Base-by-base conservation (phyloP, 2,329 filamentous ascomycete genomes). In the Beauveria brongniartii region DNA sequence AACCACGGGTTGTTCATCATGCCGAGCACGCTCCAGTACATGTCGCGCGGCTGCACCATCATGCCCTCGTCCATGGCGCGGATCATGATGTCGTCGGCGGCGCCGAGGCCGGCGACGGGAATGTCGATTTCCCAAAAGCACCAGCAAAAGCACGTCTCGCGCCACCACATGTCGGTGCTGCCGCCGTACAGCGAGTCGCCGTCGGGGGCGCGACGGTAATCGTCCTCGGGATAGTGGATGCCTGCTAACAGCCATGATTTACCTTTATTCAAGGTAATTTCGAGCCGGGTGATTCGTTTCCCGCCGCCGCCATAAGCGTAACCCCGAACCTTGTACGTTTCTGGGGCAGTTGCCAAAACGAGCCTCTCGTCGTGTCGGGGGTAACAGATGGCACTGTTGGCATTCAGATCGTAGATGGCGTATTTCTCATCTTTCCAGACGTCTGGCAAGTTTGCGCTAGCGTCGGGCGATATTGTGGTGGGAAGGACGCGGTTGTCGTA, bases 1-100 rank as follows among this genome's bases (percentile, higher is more conserved):
- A 89, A 97, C 92, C 92, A 97, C 0, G 91, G 90, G 67, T 96
- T 96, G 74, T 96, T 96, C 92, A 97, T 96, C 92, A 97, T 97
- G 0, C 92, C 92, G 44, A 96, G 77, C 2, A 96, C 91, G 63
- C 86, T 92, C 92, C 92, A 97, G 75, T 96, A 96, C 90, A 96
- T 94, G 68, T 97, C 92, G 63, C 90, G 82, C 5, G 92, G 92
- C 71, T 96, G 91, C 0, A 90, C 78, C 73, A 89, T 90, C 84
- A 96, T 88, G 59, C 87, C 83, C 65, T 96, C 92, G 67, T 97
- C 92, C 91, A 96, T 96, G 5, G 88, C 88, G 50, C 92, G 82
- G 5, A 96, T 86, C 69, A 95, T 81, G 43, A 97, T 84, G 67
- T 92, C 91, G 48, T 85, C 82, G 1, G 89, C 82, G 3, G 74